Evolutionary conservation across 164 flowering plant species (phyloP).

Genomic region (Vitis vinifera): DNA sequence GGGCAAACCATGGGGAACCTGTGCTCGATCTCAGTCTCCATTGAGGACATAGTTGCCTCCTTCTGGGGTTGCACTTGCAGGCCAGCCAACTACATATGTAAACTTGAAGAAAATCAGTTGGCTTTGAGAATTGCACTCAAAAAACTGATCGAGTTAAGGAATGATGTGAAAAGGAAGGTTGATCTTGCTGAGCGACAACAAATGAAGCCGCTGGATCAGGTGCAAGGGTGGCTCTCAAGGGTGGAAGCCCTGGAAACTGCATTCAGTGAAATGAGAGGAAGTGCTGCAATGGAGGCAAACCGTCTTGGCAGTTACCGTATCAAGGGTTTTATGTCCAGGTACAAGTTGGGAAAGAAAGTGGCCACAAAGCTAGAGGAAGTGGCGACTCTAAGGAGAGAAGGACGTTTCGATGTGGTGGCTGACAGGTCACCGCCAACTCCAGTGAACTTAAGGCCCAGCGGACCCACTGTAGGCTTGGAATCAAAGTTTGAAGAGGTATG

Average conservation of each 20-base stretch:
- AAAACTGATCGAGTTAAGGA: too few species aligned
- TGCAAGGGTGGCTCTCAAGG: too few species aligned
- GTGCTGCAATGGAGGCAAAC: background rate
- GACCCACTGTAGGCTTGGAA: background rate
- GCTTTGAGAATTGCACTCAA: too few species aligned
- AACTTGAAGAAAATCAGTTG: too few species aligned
- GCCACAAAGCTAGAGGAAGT: background rate
- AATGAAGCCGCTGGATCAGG: too few species aligned
- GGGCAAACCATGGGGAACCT: too few species aligned
- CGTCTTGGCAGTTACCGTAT: background rate
- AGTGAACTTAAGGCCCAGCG: background rate
- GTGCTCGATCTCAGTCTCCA: too few species aligned
- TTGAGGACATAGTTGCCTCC: too few species aligned
- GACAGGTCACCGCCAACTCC: background rate
- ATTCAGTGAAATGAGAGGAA: background rate
- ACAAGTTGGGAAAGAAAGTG: background rate
- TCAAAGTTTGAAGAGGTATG: background rate
- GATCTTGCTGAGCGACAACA: too few species aligned
- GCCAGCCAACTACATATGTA: too few species aligned
- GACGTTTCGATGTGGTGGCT: background rate
- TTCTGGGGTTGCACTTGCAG: too few species aligned
- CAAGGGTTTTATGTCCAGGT: background rate
- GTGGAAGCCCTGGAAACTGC: background rate
- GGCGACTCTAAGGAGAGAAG: background rate
- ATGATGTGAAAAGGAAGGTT: too few species aligned